Evolutionary conservation across 208 protist genomes (phyloP).

Genomic region (Herpetomonas samuelpessoai): DNA sequence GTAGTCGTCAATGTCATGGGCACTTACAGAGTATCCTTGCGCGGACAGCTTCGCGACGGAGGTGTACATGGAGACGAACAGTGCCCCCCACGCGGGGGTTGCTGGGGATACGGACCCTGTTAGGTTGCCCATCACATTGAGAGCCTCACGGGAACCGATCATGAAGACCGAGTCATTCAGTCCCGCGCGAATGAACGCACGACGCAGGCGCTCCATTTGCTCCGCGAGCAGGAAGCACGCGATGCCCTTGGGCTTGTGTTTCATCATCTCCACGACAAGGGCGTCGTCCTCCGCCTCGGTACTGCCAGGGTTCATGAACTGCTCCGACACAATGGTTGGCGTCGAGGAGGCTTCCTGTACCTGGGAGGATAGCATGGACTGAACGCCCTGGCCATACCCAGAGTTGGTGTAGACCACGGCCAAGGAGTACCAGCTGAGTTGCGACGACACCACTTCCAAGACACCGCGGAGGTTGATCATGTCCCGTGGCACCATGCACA

Average conservation of each 20-base stretch:
- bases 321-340: conserved; percentile 64
- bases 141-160: conserved; percentile 54
- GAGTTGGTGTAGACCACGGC: conserved; percentile 58
- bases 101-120: conserved; percentile 5
- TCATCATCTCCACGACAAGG: conserved; percentile 34
- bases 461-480: conserved; percentile 63
- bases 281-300: conserved; percentile 58
- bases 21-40: conserved; percentile 38
- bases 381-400: conserved; percentile 60
- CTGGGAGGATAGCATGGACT: conserved; percentile 34
- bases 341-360: conserved; percentile 38
- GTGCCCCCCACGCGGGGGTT: conserved; percentile 45
- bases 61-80: conserved; percentile 70
- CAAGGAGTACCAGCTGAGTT: conserved; percentile 72
- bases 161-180: conserved; percentile 44
- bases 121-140: conserved; percentile 48
- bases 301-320: conserved; percentile 46
- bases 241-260: conserved; percentile 44
- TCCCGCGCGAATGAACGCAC: conserved; percentile 37
- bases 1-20: conserved; percentile 51
- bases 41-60: conserved; percentile 31
- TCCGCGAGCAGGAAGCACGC: conserved; percentile 60
- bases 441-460: conserved; percentile 56
- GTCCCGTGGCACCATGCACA: conserved; percentile 81
- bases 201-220: conserved; percentile 48